These are phyloP conservation scores for Fusarium devonianum DNA, from an alignment of 2,329 filamentous ascomycete genomes.

Conservation along the genomic window DNA sequence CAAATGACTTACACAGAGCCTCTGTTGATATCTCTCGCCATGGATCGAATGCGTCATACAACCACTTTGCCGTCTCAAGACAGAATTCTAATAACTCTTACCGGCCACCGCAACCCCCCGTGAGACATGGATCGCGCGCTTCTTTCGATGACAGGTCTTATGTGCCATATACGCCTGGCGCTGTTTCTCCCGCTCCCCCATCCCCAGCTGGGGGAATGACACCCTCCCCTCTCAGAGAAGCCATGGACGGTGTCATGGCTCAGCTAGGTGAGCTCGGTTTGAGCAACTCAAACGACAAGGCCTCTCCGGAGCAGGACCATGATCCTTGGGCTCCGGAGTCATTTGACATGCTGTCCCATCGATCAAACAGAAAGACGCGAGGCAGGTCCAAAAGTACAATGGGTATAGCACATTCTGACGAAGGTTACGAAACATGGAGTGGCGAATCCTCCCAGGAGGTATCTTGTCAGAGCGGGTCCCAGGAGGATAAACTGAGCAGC, in stretches of 20 bases:
- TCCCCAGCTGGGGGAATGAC: conserved; percentile 76
- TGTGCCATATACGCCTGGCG: conserved; percentile 58
- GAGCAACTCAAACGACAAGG: conserved; percentile 62
- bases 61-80: conserved; percentile 42
- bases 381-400: conserved; percentile 73
- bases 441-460: conserved; percentile 60
- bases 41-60: conserved; percentile 47
- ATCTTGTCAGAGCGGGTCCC: conserved; percentile 50
- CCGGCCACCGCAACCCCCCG: conserved; percentile 30
- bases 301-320: conserved; percentile 63
- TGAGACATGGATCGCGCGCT: conserved; percentile 31
- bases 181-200: conserved; percentile 69
- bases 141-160: conserved; percentile 47
- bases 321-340: conserved; percentile 92
- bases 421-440: conserved; percentile 67
- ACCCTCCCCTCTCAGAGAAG: conserved; percentile 88
- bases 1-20: conserved; percentile 48
- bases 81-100: conserved; percentile 53
- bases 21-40: conserved; percentile 45
- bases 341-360: conserved; percentile 65
- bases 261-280: conserved; percentile 80
- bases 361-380: conserved; percentile 37
- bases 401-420: conserved; percentile 69
- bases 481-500: conserved; percentile 73
- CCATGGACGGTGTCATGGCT: conserved; percentile 98